A percentile compares a stretch with the other conserved stretches of the same genome.
These are phyloP conservation scores for Cicer bijugum DNA, from an alignment of 306 rosid species.

Conservation along the genomic window DNA sequence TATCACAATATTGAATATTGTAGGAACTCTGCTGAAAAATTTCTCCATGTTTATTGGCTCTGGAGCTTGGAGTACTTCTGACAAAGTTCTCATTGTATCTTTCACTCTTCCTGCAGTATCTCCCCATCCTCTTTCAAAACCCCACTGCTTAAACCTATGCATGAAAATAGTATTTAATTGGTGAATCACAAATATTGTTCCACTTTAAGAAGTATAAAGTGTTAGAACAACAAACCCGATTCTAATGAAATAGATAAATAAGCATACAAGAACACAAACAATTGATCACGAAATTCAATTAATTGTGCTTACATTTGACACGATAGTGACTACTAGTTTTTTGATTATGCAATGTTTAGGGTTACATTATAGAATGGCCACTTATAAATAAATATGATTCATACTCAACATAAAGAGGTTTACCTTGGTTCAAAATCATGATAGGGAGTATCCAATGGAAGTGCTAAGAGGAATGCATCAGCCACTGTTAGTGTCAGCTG, in stretches of 20 bases:
- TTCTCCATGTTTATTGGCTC: conserved; percentile 72
- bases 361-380: no score
- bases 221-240: no score
- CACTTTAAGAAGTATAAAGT: background rate
- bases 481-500: conserved; percentile 71
- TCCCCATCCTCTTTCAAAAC: conserved; percentile 98
- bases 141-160: conserved; percentile 82
- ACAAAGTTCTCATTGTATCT: conserved; percentile 68
- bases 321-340: no score
- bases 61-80: conserved; percentile 89
- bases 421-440: conserved; percentile 70
- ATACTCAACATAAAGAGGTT: no score
- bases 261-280: no score
- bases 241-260: no score
- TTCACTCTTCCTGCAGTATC: conserved; percentile 73
- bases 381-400: no score
- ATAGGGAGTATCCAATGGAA: conserved; percentile 60
- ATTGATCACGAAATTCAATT: no score
- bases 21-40: conserved; percentile 73
- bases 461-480: conserved; percentile 61
- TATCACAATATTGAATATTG: conserved; percentile 74
- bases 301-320: no score
- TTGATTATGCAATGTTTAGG: no score
- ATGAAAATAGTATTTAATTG: conserved; percentile 8
- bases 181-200: conserved; percentile 3